These are phyloP conservation scores for Lentinula guzmanii DNA, from an alignment of 768 basidiomycete genomes.

Conservation along the genomic window DNA sequence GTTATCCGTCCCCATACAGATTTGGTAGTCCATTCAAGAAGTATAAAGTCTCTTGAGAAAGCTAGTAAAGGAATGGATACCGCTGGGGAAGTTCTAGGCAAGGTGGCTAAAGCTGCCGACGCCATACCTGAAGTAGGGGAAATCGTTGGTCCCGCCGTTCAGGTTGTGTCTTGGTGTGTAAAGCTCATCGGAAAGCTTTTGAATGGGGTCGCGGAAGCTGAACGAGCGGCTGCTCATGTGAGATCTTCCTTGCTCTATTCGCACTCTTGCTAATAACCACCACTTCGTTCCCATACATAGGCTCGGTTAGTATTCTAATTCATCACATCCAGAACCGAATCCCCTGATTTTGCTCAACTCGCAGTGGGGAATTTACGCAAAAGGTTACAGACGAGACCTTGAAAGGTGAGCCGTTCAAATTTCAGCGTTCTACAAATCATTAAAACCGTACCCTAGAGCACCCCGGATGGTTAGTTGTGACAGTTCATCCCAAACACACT, in stretches of 20 bases:
- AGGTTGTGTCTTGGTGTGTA: not conserved
- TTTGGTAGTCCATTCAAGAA: not conserved
- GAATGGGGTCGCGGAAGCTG: not conserved
- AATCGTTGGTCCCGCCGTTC: not conserved
- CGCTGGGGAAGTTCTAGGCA: not conserved
- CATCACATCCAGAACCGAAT: too few relatives aligned
- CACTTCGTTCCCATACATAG: not conserved
- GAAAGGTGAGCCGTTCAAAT: not conserved
- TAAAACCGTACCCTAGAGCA: not conserved
- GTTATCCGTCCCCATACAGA: not conserved
- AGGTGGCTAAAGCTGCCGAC: not conserved
- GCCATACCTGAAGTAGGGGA: conserved; percentile 1
- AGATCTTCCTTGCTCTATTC: not conserved
- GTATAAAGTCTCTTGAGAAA: not conserved
- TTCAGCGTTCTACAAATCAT: not conserved
- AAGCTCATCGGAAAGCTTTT: not conserved
- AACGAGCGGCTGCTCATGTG: not conserved
- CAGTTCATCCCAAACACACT: not conserved
- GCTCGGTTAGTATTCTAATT: not conserved
- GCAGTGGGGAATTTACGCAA: not conserved
- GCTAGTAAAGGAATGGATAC: not conserved
- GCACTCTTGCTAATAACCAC: not conserved
- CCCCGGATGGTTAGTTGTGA: not conserved
- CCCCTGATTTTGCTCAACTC: not conserved
- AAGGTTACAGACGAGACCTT: not conserved